phyloP scores from a whole-genome alignment of 768 basidiomycete species.

The Russula earlei region DNA sequence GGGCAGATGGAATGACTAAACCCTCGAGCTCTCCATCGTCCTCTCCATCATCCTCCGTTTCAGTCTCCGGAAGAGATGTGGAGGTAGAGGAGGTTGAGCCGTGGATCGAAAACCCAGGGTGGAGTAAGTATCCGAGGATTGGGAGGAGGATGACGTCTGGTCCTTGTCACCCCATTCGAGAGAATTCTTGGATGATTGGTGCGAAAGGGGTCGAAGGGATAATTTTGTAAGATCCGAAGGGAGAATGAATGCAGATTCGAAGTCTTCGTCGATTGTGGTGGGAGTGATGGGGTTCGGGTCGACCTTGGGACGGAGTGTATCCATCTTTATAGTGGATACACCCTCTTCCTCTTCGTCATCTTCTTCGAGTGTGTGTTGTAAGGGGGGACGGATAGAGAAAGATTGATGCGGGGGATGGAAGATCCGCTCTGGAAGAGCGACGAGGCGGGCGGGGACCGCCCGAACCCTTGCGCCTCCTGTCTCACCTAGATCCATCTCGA shows the following conservation, averaged over 20 bases:
- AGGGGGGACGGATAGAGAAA: conserved; percentile 61
- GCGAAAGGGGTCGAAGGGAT: conserved; percentile 71
- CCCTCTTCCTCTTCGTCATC: conserved; percentile 74
- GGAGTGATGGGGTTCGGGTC: conserved; percentile 25
- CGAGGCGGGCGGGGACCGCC: conserved; percentile 31
- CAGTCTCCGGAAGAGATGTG: conserved; percentile 58
- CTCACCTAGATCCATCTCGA: conserved; percentile 59
- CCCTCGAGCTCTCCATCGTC: conserved; percentile 73
- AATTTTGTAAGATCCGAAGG: conserved; percentile 74
- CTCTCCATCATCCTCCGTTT: conserved; percentile 52
- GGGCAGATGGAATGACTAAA: conserved; percentile 61
- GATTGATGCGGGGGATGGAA: conserved; percentile 31
- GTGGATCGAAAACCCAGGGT: conserved; percentile 66
- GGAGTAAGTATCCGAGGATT: conserved; percentile 83
- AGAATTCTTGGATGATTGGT: conserved; percentile 74
- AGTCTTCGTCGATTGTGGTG: conserved; percentile 51
- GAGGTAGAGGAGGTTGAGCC: conserved; percentile 66
- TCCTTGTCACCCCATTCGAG: conserved; percentile 84
- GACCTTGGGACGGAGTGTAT: conserved; percentile 32
- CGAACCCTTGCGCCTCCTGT: conserved; percentile 43
- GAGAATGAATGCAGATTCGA: conserved; percentile 75
- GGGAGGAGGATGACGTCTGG: conserved; percentile 63
- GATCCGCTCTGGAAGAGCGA: conserved; percentile 32
- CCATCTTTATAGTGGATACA: conserved; percentile 74
- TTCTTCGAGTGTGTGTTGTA: conserved; percentile 35